Evolutionary conservation across 441 rosid genomes (phyloP).

Genomic region (Hura crepitans): DNA sequence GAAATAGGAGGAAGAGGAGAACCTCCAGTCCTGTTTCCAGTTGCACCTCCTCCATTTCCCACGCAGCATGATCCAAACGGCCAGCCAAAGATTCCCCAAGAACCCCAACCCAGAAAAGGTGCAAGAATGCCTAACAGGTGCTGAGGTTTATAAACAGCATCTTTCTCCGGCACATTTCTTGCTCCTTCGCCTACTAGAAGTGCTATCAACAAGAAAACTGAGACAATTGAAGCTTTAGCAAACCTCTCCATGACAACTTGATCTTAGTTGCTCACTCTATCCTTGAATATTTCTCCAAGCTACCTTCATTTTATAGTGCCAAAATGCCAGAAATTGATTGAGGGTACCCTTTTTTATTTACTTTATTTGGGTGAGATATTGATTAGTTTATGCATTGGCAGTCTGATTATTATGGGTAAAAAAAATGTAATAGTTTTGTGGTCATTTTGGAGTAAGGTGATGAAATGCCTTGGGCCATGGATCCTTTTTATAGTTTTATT

Average conservation of each 20-base stretch:
- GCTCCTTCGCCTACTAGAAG: conserved; percentile 14
- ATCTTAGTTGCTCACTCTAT: not conserved
- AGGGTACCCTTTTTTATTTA: not conserved
- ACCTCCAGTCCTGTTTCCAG: no score
- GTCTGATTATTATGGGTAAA: not conserved
- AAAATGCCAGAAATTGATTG: not conserved
- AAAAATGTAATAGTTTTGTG: not conserved
- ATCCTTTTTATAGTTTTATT: not conserved
- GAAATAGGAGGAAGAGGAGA: no score
- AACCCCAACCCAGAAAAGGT: not conserved
- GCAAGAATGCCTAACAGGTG: not conserved
- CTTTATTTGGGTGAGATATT: not conserved
- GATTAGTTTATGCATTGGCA: conserved; percentile 5
- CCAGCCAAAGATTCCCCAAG: conserved; percentile 2
- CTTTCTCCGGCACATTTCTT: conserved; percentile 12
- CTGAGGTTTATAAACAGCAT: conserved; percentile 16
- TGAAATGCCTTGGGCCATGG: not conserved
- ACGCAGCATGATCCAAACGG: not conserved
- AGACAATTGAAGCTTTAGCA: conserved; percentile 3
- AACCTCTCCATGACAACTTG: conserved; percentile 11
- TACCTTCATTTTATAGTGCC: conserved; percentile 7
- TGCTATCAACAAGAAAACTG: conserved; percentile 7
- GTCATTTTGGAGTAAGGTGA: not conserved
- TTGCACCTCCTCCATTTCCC: not conserved
- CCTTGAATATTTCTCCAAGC: not conserved